Percentiles rank a stretch among this genome's conserved stretches.
Evolutionary conservation across 2,329 filamentous ascomycete genomes (phyloP).

Genomic region (Fusarium irregulare): DNA sequence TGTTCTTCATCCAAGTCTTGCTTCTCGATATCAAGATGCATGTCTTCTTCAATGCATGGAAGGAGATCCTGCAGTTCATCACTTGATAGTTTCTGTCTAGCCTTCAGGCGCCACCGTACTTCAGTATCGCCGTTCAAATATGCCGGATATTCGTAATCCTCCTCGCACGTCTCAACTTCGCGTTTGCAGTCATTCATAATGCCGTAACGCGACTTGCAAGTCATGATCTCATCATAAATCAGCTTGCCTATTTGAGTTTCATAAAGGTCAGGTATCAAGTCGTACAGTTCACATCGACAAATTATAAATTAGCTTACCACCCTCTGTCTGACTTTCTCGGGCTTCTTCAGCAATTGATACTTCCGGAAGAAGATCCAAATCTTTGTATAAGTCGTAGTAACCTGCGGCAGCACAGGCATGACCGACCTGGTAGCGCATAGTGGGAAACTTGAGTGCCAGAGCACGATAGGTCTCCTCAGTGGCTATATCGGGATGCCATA

Average conservation of each 20-base stretch:
- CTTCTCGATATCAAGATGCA: background rate
- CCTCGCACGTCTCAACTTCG: background rate
- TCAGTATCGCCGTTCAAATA: slow-evolving; percentile 30
- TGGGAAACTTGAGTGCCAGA: slow-evolving; percentile 43
- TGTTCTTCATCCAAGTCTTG: background rate
- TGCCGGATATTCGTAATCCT: background rate
- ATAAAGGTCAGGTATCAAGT: too few species aligned
- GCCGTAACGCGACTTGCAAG: slow-evolving; percentile 38
- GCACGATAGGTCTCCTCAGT: slow-evolving; percentile 51
- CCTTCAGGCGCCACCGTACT: background rate
- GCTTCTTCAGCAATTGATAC: slow-evolving; percentile 56
- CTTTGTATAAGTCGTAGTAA: slow-evolving; percentile 50
- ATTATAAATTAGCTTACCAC: slow-evolving; percentile 47
- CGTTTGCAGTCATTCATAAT: slow-evolving; percentile 54
- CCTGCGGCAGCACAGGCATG: slow-evolving; percentile 55
- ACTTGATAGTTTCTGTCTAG: background rate
- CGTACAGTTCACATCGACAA: too few species aligned
- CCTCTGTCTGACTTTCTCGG: slow-evolving; percentile 41
- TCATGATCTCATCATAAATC: slow-evolving; percentile 51
- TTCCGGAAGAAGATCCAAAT: slow-evolving; percentile 54
- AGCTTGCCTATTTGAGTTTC: slow-evolving; percentile 8
- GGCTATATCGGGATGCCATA: slow-evolving; percentile 55
- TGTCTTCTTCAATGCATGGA: slow-evolving; percentile 19
- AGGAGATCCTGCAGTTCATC: background rate
- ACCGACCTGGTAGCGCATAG: slow-evolving; percentile 54